Conservation (phyloP, 2,329 filamentous ascomycete species). For the Scedosporium aurantiacum region DNA sequence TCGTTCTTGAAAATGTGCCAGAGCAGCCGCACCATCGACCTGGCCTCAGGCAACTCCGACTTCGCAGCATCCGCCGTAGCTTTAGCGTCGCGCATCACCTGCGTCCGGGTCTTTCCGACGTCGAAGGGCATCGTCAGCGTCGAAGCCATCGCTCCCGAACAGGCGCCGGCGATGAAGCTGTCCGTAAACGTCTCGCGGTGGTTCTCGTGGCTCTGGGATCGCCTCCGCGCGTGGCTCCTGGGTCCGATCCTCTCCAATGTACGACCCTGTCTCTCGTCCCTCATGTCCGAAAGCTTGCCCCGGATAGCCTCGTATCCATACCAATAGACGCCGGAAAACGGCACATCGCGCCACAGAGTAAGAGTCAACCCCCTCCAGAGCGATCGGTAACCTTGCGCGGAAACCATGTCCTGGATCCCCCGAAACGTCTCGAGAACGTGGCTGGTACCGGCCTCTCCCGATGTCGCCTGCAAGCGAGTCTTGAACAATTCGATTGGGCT, state of each 20-base stretch:
- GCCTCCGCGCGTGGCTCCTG: constrained; percentile 32
- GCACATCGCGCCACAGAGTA: constrained; percentile 93
- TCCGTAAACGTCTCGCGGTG: constrained; percentile 72
- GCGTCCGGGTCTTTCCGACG: constrained; percentile 90
- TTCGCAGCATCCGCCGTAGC: constrained; percentile 23
- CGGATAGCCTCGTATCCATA: constrained; percentile 88
- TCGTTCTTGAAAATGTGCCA: constrained; percentile 85
- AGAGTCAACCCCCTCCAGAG: constrained; percentile 85
- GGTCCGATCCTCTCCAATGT: constrained; percentile 21
- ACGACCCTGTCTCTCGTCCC: constrained; percentile 36
- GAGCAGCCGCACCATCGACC: constrained; percentile 71
- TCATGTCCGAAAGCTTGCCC: constrained; percentile 56
- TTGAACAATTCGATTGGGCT: constrained; percentile 89
- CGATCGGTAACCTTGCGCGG: constrained; percentile 62
- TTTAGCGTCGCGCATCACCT: constrained; percentile 57
- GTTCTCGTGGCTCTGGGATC: constrained; percentile 55
- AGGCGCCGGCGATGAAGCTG: constrained; percentile 77
- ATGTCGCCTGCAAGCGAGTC: constrained; percentile 78
- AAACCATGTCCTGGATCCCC: constrained; percentile 70
- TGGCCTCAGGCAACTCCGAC: constrained; percentile 53
- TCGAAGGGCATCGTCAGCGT: constrained; percentile 92
- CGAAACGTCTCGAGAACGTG: constrained; percentile 71
- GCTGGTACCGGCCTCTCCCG: constrained; percentile 44
- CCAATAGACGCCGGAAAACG: constrained; percentile 96
- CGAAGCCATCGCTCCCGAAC: constrained; percentile 74